A percentile compares a stretch with the other conserved stretches of the same genome.
phyloP scores from a whole-genome alignment of 441 rosid species.

The Gossypium davidsonii region DNA sequence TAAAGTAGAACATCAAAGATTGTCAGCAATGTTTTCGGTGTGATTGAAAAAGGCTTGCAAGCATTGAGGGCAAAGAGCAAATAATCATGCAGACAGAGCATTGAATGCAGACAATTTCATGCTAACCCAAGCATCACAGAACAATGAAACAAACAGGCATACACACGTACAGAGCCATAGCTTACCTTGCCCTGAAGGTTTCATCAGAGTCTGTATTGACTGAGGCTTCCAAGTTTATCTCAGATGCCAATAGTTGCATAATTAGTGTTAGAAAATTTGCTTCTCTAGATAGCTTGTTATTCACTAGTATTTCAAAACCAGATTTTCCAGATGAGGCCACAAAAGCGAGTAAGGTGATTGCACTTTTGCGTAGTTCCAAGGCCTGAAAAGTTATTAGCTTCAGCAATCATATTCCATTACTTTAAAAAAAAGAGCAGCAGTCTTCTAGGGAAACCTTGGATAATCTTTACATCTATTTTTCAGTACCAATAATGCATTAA shows the following conservation, averaged over 20 bases:
- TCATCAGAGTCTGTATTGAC: constrained; percentile 31
- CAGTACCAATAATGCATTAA: neutral
- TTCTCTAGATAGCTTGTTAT: constrained; percentile 43
- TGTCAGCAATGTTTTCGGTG: neutral
- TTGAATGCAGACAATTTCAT: neutral
- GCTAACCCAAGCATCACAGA: neutral
- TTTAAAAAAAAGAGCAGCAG: neutral
- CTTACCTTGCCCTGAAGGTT: constrained; percentile 61
- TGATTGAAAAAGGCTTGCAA: neutral
- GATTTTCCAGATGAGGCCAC: constrained; percentile 68
- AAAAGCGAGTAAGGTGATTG: constrained; percentile 55
- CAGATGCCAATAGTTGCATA: constrained; percentile 61
- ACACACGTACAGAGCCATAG: neutral
- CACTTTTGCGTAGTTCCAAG: constrained; percentile 60
- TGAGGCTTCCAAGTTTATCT: constrained; percentile 50
- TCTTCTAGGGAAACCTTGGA: constrained; percentile 1
- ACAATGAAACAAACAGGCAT: neutral
- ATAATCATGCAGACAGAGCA: neutral
- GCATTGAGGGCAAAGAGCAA: neutral
- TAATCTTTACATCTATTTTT: neutral
- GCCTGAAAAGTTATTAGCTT: constrained; percentile 47
- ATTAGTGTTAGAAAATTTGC: constrained; percentile 58
- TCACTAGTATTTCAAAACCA: constrained; percentile 61
- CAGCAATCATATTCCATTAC: constrained; percentile 10
- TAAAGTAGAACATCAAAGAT: neutral